These are phyloP conservation scores for Prototheca wickerhamii DNA, from an alignment of 163 green algal genomes.

Conservation along the genomic window DNA sequence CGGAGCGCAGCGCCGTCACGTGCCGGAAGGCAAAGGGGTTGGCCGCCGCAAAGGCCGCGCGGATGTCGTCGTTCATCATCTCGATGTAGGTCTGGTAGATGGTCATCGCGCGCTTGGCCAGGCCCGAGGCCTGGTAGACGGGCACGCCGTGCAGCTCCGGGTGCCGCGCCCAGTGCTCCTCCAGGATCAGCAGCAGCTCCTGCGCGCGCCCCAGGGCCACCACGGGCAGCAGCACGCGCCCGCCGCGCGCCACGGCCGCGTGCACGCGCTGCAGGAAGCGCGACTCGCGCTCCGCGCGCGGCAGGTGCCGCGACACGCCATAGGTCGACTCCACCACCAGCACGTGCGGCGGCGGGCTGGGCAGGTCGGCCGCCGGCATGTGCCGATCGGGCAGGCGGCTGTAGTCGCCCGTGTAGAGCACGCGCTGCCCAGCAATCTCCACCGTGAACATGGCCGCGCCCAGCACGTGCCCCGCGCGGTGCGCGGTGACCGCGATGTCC, in stretches of 20 bases:
- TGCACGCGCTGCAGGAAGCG: conserved; percentile 54
- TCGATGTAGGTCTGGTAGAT: conserved; percentile 96
- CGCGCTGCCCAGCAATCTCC: conserved; percentile 74
- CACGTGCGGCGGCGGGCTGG: conserved; percentile 71
- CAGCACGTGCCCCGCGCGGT: conserved; percentile 93
- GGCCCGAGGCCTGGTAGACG: conserved; percentile 85
- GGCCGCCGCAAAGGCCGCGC: conserved; percentile 56
- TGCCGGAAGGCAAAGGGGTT: conserved; percentile 97
- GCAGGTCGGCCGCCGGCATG: conserved; percentile 84
- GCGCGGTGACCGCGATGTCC: conserved; percentile 75
- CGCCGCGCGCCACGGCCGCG: conserved; percentile 43
- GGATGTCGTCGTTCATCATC: conserved; percentile 96
- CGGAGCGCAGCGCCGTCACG: conserved; percentile 68
- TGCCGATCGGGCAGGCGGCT: conserved; percentile 77
- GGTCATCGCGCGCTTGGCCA: conserved; percentile 65
- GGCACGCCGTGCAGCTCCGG: conserved; percentile 77
- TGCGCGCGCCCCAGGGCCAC: conserved; percentile 93
- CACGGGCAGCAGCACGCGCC: conserved; percentile 87
- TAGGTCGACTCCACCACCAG: conserved; percentile 95
- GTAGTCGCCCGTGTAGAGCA: conserved; percentile 94
- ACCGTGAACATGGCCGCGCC: conserved; percentile 98
- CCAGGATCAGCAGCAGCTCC: conserved; percentile 94
- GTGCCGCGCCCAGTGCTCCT: conserved; percentile 88
- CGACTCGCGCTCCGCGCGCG: conserved; percentile 67
- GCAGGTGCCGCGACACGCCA: conserved; percentile 80